Evolutionary conservation across 495 filamentous ascomycete species (phyloP).

Genomic region (Daldinia decipiens): DNA sequence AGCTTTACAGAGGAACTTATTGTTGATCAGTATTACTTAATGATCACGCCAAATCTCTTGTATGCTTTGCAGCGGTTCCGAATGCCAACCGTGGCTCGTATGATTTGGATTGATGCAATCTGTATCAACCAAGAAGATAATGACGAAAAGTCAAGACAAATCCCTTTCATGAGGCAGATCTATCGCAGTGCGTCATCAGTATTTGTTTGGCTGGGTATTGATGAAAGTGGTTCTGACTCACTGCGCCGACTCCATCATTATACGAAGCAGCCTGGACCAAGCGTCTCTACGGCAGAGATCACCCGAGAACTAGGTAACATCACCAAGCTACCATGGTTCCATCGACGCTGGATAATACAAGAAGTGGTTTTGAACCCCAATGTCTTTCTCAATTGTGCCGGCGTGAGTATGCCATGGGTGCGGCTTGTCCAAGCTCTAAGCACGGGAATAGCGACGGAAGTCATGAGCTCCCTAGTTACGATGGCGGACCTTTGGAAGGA

Average conservation of each 20-base stretch:
- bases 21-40: not conserved
- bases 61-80: not conserved
- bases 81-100: not conserved
- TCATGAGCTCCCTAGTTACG: not conserved
- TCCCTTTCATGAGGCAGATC: not conserved
- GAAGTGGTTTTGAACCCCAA: not conserved
- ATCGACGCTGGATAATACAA: not conserved
- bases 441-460: not conserved
- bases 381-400: not conserved
- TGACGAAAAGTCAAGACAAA: not conserved
- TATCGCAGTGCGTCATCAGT: not conserved
- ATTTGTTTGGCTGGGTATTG: not conserved
- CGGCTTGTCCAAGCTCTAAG: not conserved
- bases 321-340: not conserved
- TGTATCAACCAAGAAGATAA: not conserved
- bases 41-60: not conserved
- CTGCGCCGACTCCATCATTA: not conserved
- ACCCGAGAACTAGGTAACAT: not conserved
- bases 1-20: not conserved
- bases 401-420: not conserved
- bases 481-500: not conserved
- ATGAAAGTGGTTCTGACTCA: not conserved
- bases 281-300: not conserved
- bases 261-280: not conserved
- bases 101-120: not conserved